Percentiles rank a stretch among this genome's conserved stretches.
phyloP scores from a whole-genome alignment of 2,329 filamentous ascomycete genomes.

The Aspergillus sojae region DNA sequence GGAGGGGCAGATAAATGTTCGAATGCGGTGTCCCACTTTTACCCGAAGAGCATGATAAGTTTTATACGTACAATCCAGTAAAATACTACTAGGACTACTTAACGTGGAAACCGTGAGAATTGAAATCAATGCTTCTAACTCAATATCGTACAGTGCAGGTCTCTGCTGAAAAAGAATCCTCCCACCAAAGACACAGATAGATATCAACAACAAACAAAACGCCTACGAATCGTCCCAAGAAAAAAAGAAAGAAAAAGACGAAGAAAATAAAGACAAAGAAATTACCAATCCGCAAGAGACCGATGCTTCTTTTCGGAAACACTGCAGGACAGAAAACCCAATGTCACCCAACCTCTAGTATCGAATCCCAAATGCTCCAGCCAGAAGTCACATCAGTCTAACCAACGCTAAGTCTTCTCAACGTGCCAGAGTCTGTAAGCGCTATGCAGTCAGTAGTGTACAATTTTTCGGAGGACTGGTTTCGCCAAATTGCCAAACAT shows the following conservation, averaged over 20 bases:
- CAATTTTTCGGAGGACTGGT: slow-evolving; percentile 14
- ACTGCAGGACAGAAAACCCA: neutral
- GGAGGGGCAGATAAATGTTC: neutral
- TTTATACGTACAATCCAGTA: neutral
- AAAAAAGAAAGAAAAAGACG: neutral
- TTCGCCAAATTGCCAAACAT: slow-evolving; percentile 13
- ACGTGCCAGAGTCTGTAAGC: slow-evolving; percentile 8
- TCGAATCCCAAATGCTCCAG: neutral
- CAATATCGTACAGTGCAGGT: neutral
- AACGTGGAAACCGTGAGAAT: neutral
- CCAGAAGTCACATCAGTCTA: neutral
- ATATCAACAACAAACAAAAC: neutral
- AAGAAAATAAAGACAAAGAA: neutral
- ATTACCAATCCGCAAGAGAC: slow-evolving; percentile 4
- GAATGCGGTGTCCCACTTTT: slow-evolving; percentile 19
- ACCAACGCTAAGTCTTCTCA: neutral
- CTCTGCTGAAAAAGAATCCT: neutral
- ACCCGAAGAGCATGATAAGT: slow-evolving; percentile 5
- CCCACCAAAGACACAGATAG: neutral
- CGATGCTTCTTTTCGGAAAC: neutral
- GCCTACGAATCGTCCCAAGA: neutral
- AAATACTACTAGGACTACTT: neutral
- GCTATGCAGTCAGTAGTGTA: slow-evolving; percentile 19
- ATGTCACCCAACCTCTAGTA: neutral
- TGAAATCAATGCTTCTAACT: neutral